A percentile compares a stretch with the other conserved stretches of the same genome.
These are phyloP conservation scores for Circinella umbellata DNA, from an alignment of 371 early-diverging fungal species.

Conservation along the genomic window DNA sequence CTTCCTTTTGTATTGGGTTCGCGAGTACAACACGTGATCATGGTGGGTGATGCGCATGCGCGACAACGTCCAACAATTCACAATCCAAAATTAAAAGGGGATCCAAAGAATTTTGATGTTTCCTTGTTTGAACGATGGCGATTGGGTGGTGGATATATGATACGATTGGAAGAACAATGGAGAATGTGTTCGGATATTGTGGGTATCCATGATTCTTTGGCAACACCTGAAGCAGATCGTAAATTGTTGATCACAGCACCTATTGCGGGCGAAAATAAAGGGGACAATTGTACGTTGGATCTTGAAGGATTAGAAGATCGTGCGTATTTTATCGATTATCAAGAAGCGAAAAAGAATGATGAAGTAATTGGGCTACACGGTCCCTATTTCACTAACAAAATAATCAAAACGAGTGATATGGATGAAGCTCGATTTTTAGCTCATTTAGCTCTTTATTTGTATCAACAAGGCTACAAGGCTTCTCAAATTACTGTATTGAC, in stretches of 20 bases:
- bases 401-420: conserved; percentile 21
- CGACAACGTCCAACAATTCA: conserved; percentile 15
- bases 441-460: conserved; percentile 39
- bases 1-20: conserved; percentile 26
- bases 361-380: background rate
- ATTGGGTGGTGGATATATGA: conserved; percentile 26
- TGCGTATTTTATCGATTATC: conserved; percentile 32
- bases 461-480: conserved; percentile 34
- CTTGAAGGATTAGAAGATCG: conserved; percentile 31
- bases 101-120: conserved; percentile 28
- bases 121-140: conserved; percentile 49
- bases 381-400: background rate
- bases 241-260: conserved; percentile 23
- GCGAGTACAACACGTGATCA: conserved; percentile 42
- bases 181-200: conserved; percentile 39
- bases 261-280: conserved; percentile 17
- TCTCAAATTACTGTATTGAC: conserved; percentile 27
- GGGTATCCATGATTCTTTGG: conserved; percentile 15
- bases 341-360: background rate
- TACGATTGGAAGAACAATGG: conserved; percentile 45
- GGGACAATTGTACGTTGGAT: conserved; percentile 7
- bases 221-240: background rate
- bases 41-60: conserved; percentile 29
- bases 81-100: conserved; percentile 16
- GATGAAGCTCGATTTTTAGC: conserved; percentile 40